Percentiles rank a stretch among this genome's conserved stretches.
Evolutionary conservation across 257 asterid species (phyloP).

Genomic region (Gentiana macrophylla): DNA sequence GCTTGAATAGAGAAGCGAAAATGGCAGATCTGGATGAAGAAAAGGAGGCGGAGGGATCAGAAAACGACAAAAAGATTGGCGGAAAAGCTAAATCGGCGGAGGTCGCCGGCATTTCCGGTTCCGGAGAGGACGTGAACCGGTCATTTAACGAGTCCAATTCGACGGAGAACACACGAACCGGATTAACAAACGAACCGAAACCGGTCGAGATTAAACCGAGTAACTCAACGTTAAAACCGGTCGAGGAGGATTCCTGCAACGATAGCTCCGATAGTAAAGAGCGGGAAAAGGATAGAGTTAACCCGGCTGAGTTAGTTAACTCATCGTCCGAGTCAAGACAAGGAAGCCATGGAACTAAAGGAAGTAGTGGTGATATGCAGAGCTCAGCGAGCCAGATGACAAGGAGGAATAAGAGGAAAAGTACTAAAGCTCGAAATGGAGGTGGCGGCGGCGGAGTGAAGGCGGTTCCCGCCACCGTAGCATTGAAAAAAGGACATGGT

Average conservation of each 20-base stretch:
- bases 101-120: slow-evolving; percentile 10
- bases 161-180: slow-evolving; percentile 18
- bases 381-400: slow-evolving; percentile 24
- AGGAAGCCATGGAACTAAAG: slow-evolving; percentile 21
- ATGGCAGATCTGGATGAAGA: slow-evolving; percentile 32
- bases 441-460: slow-evolving; percentile 11
- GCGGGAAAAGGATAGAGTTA: slow-evolving; percentile 9
- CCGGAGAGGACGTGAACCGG: slow-evolving; percentile 23
- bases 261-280: slow-evolving; percentile 29
- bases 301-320: slow-evolving; percentile 21
- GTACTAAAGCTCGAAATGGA: slow-evolving; percentile 1
- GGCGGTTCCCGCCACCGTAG: slow-evolving; percentile 8
- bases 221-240: slow-evolving; percentile 9
- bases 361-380: slow-evolving; percentile 32
- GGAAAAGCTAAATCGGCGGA: slow-evolving; percentile 13
- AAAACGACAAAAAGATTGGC: slow-evolving; percentile 20
- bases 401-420: slow-evolving; percentile 7
- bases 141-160: slow-evolving; percentile 35
- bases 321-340: slow-evolving; percentile 18
- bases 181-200: slow-evolving; percentile 13
- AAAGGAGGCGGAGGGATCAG: slow-evolving; percentile 17
- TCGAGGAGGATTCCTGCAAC: slow-evolving; percentile 26
- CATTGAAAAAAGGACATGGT: slow-evolving; percentile 10
- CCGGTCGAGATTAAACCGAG: slow-evolving; percentile 22
- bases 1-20: slow-evolving; percentile 11